Evolutionary conservation across 306 rosid species (phyloP).

Genomic region (Hippophae tibetana): DNA sequence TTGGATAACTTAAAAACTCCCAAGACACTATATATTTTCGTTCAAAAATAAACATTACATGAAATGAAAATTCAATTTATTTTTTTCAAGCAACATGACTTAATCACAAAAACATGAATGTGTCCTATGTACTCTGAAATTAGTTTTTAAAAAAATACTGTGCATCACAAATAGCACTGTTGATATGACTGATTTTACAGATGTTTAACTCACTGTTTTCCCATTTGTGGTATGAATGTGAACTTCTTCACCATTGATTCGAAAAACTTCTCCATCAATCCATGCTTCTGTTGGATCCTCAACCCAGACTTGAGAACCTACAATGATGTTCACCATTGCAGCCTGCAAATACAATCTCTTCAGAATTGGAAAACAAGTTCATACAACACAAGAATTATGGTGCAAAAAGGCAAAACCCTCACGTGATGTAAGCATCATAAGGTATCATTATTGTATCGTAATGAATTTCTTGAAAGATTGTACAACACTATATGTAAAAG

Average conservation of each 20-base stretch:
- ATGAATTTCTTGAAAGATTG: not conserved
- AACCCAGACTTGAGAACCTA: constrained; percentile 98
- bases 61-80: too few relatives aligned
- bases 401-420: not conserved
- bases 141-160: too few relatives aligned
- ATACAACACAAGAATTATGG: constrained; percentile 9
- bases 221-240: constrained; percentile 56
- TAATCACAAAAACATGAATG: too few relatives aligned
- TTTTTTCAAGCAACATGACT: too few relatives aligned
- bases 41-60: too few relatives aligned
- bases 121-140: too few relatives aligned
- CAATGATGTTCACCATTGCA: constrained; percentile 88
- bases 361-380: constrained; percentile 15
- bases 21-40: too few relatives aligned
- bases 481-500: too few relatives aligned
- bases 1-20: too few relatives aligned
- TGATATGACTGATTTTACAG: not conserved
- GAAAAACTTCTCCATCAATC: constrained; percentile 88
- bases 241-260: constrained; percentile 73
- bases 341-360: constrained; percentile 49
- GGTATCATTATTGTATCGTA: not conserved
- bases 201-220: constrained; percentile 55
- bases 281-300: constrained; percentile 88
- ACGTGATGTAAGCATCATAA: not conserved
- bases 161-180: not conserved